phyloP scores from a whole-genome alignment of 805 yeast genomes.

The Candida orba region DNA sequence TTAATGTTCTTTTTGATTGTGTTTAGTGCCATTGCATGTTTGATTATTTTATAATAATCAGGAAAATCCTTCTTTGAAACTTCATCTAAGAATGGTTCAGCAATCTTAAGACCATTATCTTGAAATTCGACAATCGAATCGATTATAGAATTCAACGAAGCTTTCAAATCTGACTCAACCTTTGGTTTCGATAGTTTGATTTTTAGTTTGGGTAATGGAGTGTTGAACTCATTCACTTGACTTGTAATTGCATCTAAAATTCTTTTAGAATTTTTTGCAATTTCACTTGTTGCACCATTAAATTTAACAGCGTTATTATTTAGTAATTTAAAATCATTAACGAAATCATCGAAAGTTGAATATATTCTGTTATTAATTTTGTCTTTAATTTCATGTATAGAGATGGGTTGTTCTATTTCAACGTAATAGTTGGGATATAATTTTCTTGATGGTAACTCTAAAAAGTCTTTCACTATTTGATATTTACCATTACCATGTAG shows the following conservation, averaged over 20 bases:
- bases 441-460: slow-evolving; percentile 66
- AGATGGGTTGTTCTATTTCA: slow-evolving; percentile 61
- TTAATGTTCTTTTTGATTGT: slow-evolving; percentile 48
- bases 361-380: slow-evolving; percentile 34
- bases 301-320: slow-evolving; percentile 63
- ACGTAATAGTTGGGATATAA: slow-evolving; percentile 76
- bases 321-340: slow-evolving; percentile 60
- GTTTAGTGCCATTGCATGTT: slow-evolving; percentile 66
- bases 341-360: slow-evolving; percentile 32
- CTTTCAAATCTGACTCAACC: background rate
- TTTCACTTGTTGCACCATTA: slow-evolving; percentile 59
- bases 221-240: slow-evolving; percentile 22
- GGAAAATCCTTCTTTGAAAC: slow-evolving; percentile 70
- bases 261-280: slow-evolving; percentile 57
- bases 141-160: slow-evolving; percentile 9
- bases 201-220: slow-evolving; percentile 18
- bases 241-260: slow-evolving; percentile 51
- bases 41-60: slow-evolving; percentile 68
- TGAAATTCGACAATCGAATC: slow-evolving; percentile 18
- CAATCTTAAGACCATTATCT: slow-evolving; percentile 31
- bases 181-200: slow-evolving; percentile 1
- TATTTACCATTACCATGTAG: slow-evolving; percentile 26
- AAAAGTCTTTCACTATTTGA: slow-evolving; percentile 39
- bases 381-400: slow-evolving; percentile 57
- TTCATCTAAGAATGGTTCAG: slow-evolving; percentile 69